Base-by-base conservation (phyloP, 2,329 filamentous ascomycete species). In the Neoscytalidium dimidiatum region DNA sequence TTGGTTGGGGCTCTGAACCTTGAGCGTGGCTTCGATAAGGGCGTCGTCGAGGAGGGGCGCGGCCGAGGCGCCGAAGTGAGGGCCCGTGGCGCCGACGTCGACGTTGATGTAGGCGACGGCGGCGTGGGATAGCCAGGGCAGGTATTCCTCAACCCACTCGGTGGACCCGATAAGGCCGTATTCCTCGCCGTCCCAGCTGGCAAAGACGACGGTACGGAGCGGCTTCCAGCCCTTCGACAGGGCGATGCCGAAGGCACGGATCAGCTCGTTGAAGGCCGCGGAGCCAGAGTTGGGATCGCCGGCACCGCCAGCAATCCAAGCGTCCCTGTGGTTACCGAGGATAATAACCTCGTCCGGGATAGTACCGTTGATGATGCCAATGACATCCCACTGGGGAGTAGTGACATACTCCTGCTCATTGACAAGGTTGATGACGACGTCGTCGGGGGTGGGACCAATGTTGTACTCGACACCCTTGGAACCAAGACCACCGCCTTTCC, bases 81-180 rank as follows among this genome's bases (percentile, higher is more conserved):
- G 84, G 0, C 92, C 91, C 4, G 81, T 75, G 3, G 89, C 85
- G 31, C 89, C 91, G 5, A 92, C 88, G 70, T 97, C 94, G 64
- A 96, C 87, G 75, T 97, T 96, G 68, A 97, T 78, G 72, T 96
- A 96, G 9, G 92, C 92, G 17, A 97, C 85, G 64, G 88, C 90
- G 44, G 90, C 84, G 3, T 83, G 83, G 2, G 84, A 83, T 13
- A 97, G 84, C 92, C 92, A 96, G 0, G 91, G 90, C 0, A 96
- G 78, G 71, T 92, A 92, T 69, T 97, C 92, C 74, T 97, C 93
- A 0, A 97, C 92, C 92, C 93, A 97, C 74, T 97, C 94, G 0
- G 94, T 96, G 62, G 89, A 92, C 4, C 94, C 94, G 14, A 97
- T 78, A 4, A 97, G 84, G 0, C 91, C 92, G 69, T 97, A 96